These are phyloP conservation scores for Malus hybrid DNA, from an alignment of 331 rosid genomes.

Conservation along the genomic window DNA sequence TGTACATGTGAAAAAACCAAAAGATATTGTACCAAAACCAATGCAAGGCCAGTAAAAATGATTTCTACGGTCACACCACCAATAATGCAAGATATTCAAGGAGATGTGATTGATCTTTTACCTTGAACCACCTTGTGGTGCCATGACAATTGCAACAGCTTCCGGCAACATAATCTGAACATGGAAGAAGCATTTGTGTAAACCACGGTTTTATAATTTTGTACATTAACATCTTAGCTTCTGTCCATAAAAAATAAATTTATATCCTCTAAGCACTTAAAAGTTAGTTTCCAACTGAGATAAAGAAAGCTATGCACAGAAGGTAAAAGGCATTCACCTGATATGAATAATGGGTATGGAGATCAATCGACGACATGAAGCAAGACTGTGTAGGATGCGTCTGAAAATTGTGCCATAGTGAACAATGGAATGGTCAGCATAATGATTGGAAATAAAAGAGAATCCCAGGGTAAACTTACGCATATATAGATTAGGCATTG, in stretches of 20 bases:
- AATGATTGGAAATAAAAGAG: background rate
- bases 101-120: conserved; percentile 27
- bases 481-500: background rate
- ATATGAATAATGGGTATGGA: conserved; percentile 97
- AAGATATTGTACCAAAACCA: background rate
- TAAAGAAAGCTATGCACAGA: background rate
- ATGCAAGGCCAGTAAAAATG: background rate
- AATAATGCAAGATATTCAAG: background rate
- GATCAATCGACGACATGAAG: conserved; percentile 96
- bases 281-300: background rate
- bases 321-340: conserved; percentile 48
- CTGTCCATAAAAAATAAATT: background rate
- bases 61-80: background rate
- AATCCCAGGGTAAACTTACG: background rate
- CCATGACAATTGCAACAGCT: conserved; percentile 97
- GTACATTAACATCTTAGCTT: background rate
- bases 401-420: conserved; percentile 35
- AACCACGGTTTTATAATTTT: background rate
- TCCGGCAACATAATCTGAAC: conserved; percentile 94
- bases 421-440: conserved; percentile 7
- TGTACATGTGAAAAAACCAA: conserved; percentile 26
- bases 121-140: conserved; percentile 73
- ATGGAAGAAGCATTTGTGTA: conserved; percentile 13
- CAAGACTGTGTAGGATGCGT: conserved; percentile 99
- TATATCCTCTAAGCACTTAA: background rate